These are phyloP conservation scores for Amphichorda felina DNA, from an alignment of 2,329 filamentous ascomycete genomes.

Conservation along the genomic window DNA sequence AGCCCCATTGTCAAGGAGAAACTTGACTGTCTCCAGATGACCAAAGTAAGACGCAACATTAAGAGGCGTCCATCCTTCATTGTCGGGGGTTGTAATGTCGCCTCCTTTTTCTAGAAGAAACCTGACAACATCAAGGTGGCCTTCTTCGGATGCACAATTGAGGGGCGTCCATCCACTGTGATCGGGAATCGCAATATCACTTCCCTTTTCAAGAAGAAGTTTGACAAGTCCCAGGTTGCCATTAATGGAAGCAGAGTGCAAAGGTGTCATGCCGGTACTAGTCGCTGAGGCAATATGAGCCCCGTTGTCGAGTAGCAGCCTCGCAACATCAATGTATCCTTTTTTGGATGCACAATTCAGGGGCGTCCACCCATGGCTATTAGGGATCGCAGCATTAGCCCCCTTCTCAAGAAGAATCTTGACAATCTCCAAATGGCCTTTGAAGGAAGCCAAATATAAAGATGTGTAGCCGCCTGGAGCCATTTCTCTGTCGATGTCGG, in stretches of 20 bases:
- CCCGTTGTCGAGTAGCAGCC: background rate
- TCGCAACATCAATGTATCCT: background rate
- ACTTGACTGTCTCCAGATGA: background rate
- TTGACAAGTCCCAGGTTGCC: background rate
- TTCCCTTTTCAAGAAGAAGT: background rate
- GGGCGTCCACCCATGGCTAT: background rate
- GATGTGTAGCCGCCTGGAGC: slow-evolving; percentile 1
- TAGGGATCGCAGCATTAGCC: background rate
- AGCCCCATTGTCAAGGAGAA: slow-evolving; percentile 1
- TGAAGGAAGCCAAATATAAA: slow-evolving; percentile 1
- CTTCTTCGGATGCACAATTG: background rate
- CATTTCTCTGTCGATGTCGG: background rate
- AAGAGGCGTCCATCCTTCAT: background rate
- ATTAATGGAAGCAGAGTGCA: background rate
- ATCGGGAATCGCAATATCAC: background rate
- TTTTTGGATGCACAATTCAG: background rate
- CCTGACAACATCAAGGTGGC: background rate
- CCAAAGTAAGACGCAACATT: background rate
- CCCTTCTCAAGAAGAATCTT: slow-evolving; percentile 1
- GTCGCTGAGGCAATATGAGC: background rate
- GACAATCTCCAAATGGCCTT: slow-evolving; percentile 3
- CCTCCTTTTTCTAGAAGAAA: background rate
- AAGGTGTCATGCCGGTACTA: background rate
- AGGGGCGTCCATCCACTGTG: background rate
- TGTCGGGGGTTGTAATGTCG: background rate